phyloP scores from a whole-genome alignment of 2,329 filamentous ascomycete species.

The Delphinella strobiligena region DNA sequence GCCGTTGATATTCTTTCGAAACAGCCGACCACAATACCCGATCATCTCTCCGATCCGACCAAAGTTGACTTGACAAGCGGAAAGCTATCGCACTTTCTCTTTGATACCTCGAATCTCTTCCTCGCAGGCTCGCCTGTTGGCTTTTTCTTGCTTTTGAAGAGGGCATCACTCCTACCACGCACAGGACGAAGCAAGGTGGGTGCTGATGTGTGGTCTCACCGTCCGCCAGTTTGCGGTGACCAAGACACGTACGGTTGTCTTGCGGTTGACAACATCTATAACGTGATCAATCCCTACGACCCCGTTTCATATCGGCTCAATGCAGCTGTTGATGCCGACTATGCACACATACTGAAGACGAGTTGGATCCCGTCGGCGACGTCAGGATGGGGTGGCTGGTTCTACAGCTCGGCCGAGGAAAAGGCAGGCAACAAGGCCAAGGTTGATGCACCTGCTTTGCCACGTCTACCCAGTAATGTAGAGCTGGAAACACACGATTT shows the following conservation, averaged over 20 bases:
- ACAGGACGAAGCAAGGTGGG: slow-evolving; percentile 65
- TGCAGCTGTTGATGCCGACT: slow-evolving; percentile 71
- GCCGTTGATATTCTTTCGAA: slow-evolving; percentile 80
- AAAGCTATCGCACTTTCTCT: slow-evolving; percentile 57
- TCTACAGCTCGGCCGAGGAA: slow-evolving; percentile 7
- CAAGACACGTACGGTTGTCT: slow-evolving; percentile 76
- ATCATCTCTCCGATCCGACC: slow-evolving; percentile 21
- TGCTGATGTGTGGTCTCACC: slow-evolving; percentile 39
- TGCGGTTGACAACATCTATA: slow-evolving; percentile 93
- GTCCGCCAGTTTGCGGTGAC: slow-evolving; percentile 56
- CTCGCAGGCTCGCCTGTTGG: slow-evolving; percentile 80
- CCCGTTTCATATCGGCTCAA: slow-evolving; percentile 89
- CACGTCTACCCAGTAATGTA: slow-evolving; percentile 41
- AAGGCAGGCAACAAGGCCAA: slow-evolving; percentile 15
- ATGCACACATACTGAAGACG: slow-evolving; percentile 62
- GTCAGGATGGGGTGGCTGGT: slow-evolving; percentile 26
- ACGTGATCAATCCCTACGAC: slow-evolving; percentile 66
- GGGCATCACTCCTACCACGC: slow-evolving; percentile 59
- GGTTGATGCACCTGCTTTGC: slow-evolving; percentile 17
- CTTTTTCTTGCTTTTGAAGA: slow-evolving; percentile 84
- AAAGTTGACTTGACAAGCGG: slow-evolving; percentile 12
- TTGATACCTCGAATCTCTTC: slow-evolving; percentile 83
- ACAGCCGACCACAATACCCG: slow-evolving; percentile 63
- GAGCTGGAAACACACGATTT: slow-evolving; percentile 96
- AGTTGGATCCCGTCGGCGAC: slow-evolving; percentile 68